Evolutionary conservation across 306 rosid species (phyloP), one percentile per base, ranked within the genome.

Genomic region (Argentina anserina): DNA sequence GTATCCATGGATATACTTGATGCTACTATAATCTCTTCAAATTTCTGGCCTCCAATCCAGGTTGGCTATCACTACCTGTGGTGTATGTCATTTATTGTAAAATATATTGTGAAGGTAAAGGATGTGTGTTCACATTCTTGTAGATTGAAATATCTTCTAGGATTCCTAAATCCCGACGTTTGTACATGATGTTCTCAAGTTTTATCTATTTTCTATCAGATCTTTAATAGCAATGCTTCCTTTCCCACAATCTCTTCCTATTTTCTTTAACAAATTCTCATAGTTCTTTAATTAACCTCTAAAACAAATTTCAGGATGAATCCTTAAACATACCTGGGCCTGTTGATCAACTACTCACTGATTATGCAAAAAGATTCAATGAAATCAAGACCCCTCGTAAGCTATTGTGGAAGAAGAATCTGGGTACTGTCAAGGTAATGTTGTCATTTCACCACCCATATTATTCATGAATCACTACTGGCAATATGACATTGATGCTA

Each of bases 41-140:
- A 93, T 85, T 93, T 93, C 81, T 93, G 98, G 98, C 98, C 98
- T 78, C 91, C 93, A 75, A 93, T 93, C 84, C 98, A 91, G 96
- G 97, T 93, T 55, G 53, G 58, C 28, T 40, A 42, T 26, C 28
- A 11, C 56, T 68, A 41, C 36, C 58, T 49, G 26, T 43, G 17
- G 56, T 62, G 3, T 43, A 34, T 76, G 17, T 76, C 66, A 20
- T 60, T 6, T 47, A 69, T 25, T 78, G 65, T 37, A 40, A 64
- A 70, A 15, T 12, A 60, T 42, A 3, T 2, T 7, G n/a, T 28
- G 4, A 10, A 26, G 25, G 58, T 3, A 23, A 41, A 65, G 9
- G n/a, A 65, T 6, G n/a, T 13, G 10, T 49, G 25, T 65, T 41
- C 18, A 41, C 36, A 23, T 41, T 41, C 34, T 41, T 31, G 25